Percentiles rank a stretch among this genome's conserved stretches.
phyloP scores from a whole-genome alignment of 768 basidiomycete genomes.

The Hirschioporus abietinus region DNA sequence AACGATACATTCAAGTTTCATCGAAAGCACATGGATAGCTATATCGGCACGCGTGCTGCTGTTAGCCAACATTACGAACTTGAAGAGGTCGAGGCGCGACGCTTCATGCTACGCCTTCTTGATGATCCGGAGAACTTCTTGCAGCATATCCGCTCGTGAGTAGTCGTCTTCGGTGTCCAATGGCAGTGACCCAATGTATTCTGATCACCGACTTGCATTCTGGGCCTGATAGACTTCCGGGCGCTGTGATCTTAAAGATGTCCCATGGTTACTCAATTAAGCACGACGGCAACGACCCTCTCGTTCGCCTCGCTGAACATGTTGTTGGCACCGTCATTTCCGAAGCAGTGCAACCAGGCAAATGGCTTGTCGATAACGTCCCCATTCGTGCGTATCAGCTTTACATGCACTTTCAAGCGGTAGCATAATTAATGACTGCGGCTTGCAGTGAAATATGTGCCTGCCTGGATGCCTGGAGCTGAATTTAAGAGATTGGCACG shows the following conservation, averaged over 20 bases:
- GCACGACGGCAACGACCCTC: slow-evolving; percentile 36
- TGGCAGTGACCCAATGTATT: too few species aligned
- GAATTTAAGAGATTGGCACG: slow-evolving; percentile 18
- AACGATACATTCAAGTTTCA: neutral
- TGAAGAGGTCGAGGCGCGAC: neutral
- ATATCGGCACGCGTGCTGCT: neutral
- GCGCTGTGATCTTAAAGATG: slow-evolving; percentile 35
- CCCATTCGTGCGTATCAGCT: slow-evolving; percentile 16
- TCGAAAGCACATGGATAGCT: neutral
- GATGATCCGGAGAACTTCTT: slow-evolving; percentile 8
- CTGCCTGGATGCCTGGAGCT: slow-evolving; percentile 21
- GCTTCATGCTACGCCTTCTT: slow-evolving; percentile 11
- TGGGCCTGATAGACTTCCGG: slow-evolving; percentile 31
- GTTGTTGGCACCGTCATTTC: neutral
- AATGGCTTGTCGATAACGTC: slow-evolving; percentile 22
- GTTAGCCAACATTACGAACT: neutral
- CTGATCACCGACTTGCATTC: neutral
- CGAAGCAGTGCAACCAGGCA: slow-evolving; percentile 15
- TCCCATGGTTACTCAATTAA: slow-evolving; percentile 41
- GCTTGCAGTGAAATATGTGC: slow-evolving; percentile 18
- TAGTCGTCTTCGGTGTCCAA: too few species aligned
- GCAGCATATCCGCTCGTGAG: slow-evolving; percentile 16
- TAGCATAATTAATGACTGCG: neutral
- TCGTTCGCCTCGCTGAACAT: slow-evolving; percentile 33
- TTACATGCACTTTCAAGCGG: neutral